Conservation (phyloP, 345 rosid genomes). For the Citropsis articulata region DNA sequence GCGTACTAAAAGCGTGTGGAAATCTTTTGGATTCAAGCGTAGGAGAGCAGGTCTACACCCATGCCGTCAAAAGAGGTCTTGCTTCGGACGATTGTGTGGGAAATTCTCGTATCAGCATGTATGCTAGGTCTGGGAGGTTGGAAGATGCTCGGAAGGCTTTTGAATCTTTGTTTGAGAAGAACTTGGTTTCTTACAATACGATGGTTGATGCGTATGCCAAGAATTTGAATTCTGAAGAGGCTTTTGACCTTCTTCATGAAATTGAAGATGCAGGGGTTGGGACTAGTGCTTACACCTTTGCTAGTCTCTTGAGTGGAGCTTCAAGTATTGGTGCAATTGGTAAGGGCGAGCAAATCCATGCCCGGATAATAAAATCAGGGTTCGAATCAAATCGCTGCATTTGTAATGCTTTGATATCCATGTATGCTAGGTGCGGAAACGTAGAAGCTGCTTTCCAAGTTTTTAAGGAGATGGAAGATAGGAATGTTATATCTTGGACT, state of each 20-base stretch:
- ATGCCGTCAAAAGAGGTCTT: constrained; percentile 53
- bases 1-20: constrained; percentile 64
- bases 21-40: constrained; percentile 35
- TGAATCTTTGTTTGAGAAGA: constrained; percentile 55
- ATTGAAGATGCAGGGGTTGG: constrained; percentile 36
- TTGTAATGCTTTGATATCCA: constrained; percentile 63
- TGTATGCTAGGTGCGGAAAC: constrained; percentile 74
- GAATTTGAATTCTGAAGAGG: constrained; percentile 39
- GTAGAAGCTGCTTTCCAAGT: constrained; percentile 55
- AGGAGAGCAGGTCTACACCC: constrained; percentile 50
- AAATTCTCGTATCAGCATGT: constrained; percentile 69
- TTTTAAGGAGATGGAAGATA: constrained; percentile 44
- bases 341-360: constrained; percentile 73
- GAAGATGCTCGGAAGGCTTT: constrained; percentile 67
- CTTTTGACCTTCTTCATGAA: constrained; percentile 43
- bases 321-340: constrained; percentile 55
- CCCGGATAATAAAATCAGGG: constrained; percentile 51
- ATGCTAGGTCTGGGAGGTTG: constrained; percentile 50
- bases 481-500: constrained; percentile 68
- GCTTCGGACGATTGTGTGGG: constrained; percentile 54
- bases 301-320: constrained; percentile 67
- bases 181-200: constrained; percentile 56
- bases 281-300: constrained; percentile 54
- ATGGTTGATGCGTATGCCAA: constrained; percentile 55
- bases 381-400: constrained; percentile 33